Base-by-base conservation (phyloP, 768 basidiomycete genomes). In the Podaxis sp. region DNA sequence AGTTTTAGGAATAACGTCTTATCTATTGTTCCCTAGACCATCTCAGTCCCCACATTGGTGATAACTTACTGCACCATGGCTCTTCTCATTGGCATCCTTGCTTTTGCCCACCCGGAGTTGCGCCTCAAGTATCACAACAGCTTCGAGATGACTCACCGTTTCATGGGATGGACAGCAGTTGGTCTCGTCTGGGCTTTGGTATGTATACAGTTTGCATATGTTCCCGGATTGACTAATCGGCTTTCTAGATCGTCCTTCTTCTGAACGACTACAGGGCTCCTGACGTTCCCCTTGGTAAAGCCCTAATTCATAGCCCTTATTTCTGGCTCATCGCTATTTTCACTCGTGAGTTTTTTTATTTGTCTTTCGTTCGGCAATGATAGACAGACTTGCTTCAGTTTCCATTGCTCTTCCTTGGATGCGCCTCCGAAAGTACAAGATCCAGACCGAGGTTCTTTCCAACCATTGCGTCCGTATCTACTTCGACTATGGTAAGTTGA, bases 91-190 rank as follows among this genome's bases (percentile, higher is more conserved):
- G 71, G 74, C 51, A 85, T 86, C 61, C 74, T 85, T 37, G 69
- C 72, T 19, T 76, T 80, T 41, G 84, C 85, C 2, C 79, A 80
- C 63, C 85, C 85, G 5, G 74, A 69, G 5, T 75, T 82, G 67
- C 77, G 84, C 5, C 66, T 74, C 27, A 71, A 73, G 19, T 77
- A 77, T 66, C 85, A 86, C 72, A 78, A 86, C 67, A 73, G 75
- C 52, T 86, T 86, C 69, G 84, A 86, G 68, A 76, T 77, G n/a
- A 73, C 74, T 9, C 85, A 85, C 68, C 80, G 84, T 25, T 83
- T 82, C 68, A 71, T 81, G 12, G 85, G 84, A 9, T 64, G 63
- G 57, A 47, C 52, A 17, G 50, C 57, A 4, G 50, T 58, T 54
- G 57, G 11, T 17, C 43, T 64, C 13, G 57, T 59, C 19, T 64